A percentile compares a stretch with the other conserved stretches of the same genome.
Evolutionary conservation across 169 alveolate genomes (phyloP).

Genomic region (Cryptosporidium ubiquitum): DNA sequence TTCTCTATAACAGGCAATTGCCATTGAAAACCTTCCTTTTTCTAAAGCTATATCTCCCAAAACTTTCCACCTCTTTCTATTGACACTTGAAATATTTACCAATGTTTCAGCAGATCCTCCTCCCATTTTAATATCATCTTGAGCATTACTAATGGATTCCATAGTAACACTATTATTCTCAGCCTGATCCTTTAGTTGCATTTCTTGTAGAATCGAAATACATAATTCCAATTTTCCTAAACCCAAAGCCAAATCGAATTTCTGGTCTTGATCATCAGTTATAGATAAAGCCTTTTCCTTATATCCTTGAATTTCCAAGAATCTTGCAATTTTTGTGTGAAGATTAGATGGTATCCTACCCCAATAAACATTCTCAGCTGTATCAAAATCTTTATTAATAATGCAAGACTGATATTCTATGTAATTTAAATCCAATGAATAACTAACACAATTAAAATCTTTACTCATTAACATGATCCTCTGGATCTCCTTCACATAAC

Average conservation of each 20-base stretch:
- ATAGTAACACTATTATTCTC: not conserved
- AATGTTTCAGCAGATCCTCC: not conserved
- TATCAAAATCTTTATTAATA: constrained; percentile 78
- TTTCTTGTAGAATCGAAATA: constrained; percentile 82
- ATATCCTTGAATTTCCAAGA: constrained; percentile 89
- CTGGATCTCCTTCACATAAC: constrained; percentile 83
- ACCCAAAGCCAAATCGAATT: constrained; percentile 90
- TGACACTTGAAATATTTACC: constrained; percentile 74
- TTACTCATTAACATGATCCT: constrained; percentile 81
- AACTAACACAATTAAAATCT: constrained; percentile 79
- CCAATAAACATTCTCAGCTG: constrained; percentile 82
- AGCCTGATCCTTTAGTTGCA: constrained; percentile 68
- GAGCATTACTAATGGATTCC: not conserved
- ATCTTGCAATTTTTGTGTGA: constrained; percentile 89
- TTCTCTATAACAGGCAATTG: constrained; percentile 81
- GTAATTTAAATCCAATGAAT: constrained; percentile 78
- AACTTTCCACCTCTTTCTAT: constrained; percentile 81
- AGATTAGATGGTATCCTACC: constrained; percentile 81
- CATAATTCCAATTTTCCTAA: constrained; percentile 88
- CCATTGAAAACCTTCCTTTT: constrained; percentile 79
- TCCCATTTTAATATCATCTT: constrained; percentile 37
- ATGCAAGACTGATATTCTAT: constrained; percentile 80
- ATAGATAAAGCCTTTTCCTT: constrained; percentile 89
- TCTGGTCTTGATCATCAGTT: constrained; percentile 91
- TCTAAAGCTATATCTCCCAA: constrained; percentile 84